Conservation (phyloP, 345 rosid species). For the Moricandia arvensis region DNA sequence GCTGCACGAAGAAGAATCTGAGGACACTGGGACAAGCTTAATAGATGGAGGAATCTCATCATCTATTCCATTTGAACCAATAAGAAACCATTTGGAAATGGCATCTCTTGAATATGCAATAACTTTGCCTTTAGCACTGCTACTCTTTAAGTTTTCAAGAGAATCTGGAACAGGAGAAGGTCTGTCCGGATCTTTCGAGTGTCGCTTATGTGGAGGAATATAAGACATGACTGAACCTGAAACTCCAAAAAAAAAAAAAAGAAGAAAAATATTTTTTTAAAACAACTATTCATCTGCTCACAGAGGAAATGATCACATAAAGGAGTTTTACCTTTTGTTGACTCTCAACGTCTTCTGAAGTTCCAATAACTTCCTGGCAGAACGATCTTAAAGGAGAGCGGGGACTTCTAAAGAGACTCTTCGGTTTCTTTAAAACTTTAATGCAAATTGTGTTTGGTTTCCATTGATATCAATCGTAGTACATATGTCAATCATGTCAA, state of each 20-base stretch:
- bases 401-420: background rate
- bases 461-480: too few relatives aligned
- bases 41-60: constrained; percentile 37
- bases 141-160: constrained; percentile 18
- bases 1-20: constrained; percentile 33
- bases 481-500: too few relatives aligned
- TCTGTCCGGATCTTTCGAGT: constrained; percentile 31
- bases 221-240: constrained; percentile 48
- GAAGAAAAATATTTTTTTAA: background rate
- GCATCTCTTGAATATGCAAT: constrained; percentile 31
- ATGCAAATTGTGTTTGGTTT: too few relatives aligned
- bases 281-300: background rate
- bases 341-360: background rate
- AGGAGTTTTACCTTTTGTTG: background rate
- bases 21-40: constrained; percentile 39
- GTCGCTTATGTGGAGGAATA: constrained; percentile 64
- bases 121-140: background rate
- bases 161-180: constrained; percentile 41
- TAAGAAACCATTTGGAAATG: constrained; percentile 46
- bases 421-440: background rate
- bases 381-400: background rate
- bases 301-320: background rate
- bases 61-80: constrained; percentile 45
- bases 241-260: background rate
- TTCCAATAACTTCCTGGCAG: background rate